Percentiles rank a stretch among this genome's conserved stretches.
phyloP scores from a whole-genome alignment of 345 rosid species.

The Bruguiera parviflora region DNA sequence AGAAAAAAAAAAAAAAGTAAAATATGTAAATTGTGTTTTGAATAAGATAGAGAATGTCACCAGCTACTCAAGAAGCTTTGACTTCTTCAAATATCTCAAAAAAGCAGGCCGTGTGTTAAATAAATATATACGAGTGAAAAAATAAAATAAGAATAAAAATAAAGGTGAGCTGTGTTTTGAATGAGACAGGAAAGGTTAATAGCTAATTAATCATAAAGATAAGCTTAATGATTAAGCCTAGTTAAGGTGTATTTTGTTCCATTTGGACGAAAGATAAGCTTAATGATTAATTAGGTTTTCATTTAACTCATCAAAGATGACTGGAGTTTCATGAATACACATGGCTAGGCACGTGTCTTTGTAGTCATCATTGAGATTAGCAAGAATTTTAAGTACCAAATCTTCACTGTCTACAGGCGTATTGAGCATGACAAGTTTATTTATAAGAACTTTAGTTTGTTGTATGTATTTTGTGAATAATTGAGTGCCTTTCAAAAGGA shows the following conservation, averaged over 20 bases:
- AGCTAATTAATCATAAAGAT: background rate
- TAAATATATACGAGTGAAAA: no score
- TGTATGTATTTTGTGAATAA: background rate
- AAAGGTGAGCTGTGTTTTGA: no score
- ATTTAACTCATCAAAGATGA: background rate
- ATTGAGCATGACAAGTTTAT: background rate
- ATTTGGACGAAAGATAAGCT: background rate
- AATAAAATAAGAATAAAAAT: no score
- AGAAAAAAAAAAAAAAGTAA: no score
- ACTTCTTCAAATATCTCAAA: no score
- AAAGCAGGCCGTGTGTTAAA: no score
- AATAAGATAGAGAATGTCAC: no score
- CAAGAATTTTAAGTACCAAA: background rate
- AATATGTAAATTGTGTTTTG: no score
- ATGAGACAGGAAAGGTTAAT: no score
- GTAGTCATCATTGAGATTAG: background rate
- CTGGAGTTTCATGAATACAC: background rate
- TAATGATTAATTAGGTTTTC: background rate
- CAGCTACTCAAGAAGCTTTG: no score
- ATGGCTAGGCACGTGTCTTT: background rate
- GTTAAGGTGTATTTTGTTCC: background rate
- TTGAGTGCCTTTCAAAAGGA: background rate
- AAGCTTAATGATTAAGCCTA: background rate
- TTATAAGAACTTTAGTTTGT: background rate
- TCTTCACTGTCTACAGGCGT: background rate